Evolutionary conservation across 2,329 filamentous ascomycete genomes (phyloP), one percentile per base, ranked within the genome.

Genomic region (Lasiodiplodia sp.): DNA sequence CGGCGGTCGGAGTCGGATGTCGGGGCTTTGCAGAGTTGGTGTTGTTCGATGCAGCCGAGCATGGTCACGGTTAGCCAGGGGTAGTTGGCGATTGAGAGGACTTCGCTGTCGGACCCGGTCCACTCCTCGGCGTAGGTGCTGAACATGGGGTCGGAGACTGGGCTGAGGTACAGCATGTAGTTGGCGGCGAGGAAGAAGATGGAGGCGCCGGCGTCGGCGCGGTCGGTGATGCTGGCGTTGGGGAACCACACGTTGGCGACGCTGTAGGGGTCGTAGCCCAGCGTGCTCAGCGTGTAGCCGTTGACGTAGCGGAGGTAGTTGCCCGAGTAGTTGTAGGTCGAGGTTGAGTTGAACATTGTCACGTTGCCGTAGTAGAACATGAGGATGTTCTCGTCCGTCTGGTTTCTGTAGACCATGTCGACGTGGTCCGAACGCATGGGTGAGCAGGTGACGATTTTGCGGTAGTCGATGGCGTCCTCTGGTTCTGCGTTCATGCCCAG

Each of bases 181-280:
- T 56, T 56, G 2, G 53, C 28, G 3, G 53, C 31, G 53, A 56
- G 53, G 53, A 56, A 56, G 53, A 56, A 56, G 28, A 56, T 56
- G 14, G 53, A 56, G 31, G 53, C 53, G 18, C 28, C 53, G 16
- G 31, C 53, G 31, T 56, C 53, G 28, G 6, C 11, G 53, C 53
- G 53, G 18, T 34, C 7, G 18, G n/a, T 37, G 53, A 56, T 56
- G 28, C 31, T 12, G 1, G 7, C 5, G 53, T 56, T 56, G 6
- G 53, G 28, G 16, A 4, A 14, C 53, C 53, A 56, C 6, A 37
- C 7, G 18, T 38, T 37, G 53, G 1, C 12, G 53, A n/a, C 14
- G 28, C 31, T n/a, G 28, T 8, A 16, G 7, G 53, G 53, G 53
- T 56, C 53, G 31, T 37, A 56, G 16, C 53, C 53, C 11, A 56